Percentiles rank a stretch among this genome's conserved stretches.
Conservation (phyloP, 2,329 filamentous ascomycete genomes). For the Fonsecaea monophora region DNA sequence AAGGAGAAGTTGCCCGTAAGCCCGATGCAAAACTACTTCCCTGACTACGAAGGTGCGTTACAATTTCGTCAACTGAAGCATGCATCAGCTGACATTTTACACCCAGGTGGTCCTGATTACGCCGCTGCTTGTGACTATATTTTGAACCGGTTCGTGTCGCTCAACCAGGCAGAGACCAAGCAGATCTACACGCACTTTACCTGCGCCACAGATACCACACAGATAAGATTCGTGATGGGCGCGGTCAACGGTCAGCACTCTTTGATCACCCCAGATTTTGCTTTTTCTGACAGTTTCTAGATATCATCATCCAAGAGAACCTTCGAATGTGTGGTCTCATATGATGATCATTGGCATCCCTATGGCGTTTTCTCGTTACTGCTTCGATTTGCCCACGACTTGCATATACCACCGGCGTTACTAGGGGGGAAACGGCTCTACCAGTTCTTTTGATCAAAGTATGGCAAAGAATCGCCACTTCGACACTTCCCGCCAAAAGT, state of each 20-base stretch:
- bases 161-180: slow-evolving; percentile 99
- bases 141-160: slow-evolving; percentile 94
- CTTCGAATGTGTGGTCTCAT: slow-evolving; percentile 95
- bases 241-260: slow-evolving; percentile 86
- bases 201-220: slow-evolving; percentile 96
- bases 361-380: slow-evolving; percentile 25
- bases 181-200: slow-evolving; percentile 99
- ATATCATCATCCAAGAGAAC: slow-evolving; percentile 99
- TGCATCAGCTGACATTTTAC: slow-evolving; percentile 31
- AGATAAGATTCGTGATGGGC: slow-evolving; percentile 99
- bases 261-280: background rate
- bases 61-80: background rate
- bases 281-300: slow-evolving; percentile 63
- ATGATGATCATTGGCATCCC: slow-evolving; percentile 52
- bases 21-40: slow-evolving; percentile 79
- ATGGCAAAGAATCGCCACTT: slow-evolving; percentile 11
- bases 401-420: slow-evolving; percentile 36
- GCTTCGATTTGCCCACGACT: slow-evolving; percentile 32
- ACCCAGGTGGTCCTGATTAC: slow-evolving; percentile 85
- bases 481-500: slow-evolving; percentile 1
- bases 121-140: slow-evolving; percentile 97
- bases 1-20: slow-evolving; percentile 76
- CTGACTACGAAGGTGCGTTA: slow-evolving; percentile 71
- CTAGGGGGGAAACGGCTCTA: slow-evolving; percentile 13
- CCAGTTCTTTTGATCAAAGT: slow-evolving; percentile 5